Conservation (phyloP, 1,139 yeast genomes). For the Geotrichum cucujoidarum region DNA sequence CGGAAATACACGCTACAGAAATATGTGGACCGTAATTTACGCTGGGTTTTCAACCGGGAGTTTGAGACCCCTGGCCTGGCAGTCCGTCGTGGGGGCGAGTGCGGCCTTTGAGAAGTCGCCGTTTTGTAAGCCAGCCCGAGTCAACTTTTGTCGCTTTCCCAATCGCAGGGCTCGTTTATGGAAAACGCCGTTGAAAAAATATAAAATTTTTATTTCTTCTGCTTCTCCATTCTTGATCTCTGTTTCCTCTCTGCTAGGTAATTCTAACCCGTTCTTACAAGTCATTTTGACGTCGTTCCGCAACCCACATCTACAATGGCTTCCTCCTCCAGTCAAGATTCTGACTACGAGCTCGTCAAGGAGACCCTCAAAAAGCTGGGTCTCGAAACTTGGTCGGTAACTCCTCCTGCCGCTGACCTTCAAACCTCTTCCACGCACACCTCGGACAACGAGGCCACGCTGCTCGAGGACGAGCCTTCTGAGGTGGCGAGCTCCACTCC, state of each 20-base stretch:
- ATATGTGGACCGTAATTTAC: too few species aligned
- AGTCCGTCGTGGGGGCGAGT: too few species aligned
- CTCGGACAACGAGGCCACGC: neutral
- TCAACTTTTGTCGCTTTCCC: too few species aligned
- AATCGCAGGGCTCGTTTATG: too few species aligned
- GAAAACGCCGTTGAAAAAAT: neutral
- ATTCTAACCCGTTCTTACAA: too few species aligned
- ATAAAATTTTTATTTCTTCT: neutral
- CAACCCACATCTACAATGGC: neutral
- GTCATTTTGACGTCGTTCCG: too few species aligned
- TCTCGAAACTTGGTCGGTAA: slow-evolving; percentile 18
- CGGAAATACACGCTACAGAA: too few species aligned
- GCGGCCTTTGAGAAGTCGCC: too few species aligned
- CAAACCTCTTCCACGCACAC: neutral
- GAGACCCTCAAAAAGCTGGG: slow-evolving; percentile 17
- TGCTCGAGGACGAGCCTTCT: neutral
- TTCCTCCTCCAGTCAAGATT: slow-evolving; percentile 3
- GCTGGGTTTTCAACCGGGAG: too few species aligned
- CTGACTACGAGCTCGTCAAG: slow-evolving; percentile 17
- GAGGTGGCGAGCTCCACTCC: neutral
- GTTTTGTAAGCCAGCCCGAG: too few species aligned
- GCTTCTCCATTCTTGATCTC: neutral
- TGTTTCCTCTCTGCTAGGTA: neutral
- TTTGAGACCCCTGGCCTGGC: too few species aligned
- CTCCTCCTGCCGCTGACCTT: slow-evolving; percentile 10